A percentile compares a stretch with the other conserved stretches of the same genome.
These are phyloP conservation scores for Tylopilus sp. DNA, from an alignment of 768 basidiomycete species.

Conservation along the genomic window DNA sequence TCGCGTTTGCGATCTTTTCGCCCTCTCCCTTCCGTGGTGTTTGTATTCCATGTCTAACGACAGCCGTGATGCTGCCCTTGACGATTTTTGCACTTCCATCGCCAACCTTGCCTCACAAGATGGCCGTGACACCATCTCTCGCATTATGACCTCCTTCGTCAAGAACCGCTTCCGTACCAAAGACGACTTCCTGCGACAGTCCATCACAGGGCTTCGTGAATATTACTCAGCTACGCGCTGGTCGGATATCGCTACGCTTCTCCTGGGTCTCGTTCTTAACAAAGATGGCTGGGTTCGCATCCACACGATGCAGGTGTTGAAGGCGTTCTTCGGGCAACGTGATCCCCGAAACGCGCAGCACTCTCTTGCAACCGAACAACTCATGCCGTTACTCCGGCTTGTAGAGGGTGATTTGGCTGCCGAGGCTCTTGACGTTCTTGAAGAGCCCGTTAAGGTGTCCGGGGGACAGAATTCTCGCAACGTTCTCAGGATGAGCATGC, in stretches of 20 bases:
- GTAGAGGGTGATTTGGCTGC: constrained; percentile 84
- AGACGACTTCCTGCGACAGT: constrained; percentile 92
- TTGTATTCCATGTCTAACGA: constrained; percentile 74
- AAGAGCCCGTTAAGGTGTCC: constrained; percentile 81
- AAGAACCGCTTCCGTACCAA: constrained; percentile 85
- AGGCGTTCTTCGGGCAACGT: constrained; percentile 82
- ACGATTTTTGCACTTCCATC: constrained; percentile 71
- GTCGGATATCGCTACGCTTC: constrained; percentile 77
- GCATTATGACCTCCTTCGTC: constrained; percentile 87
- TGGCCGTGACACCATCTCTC: constrained; percentile 72
- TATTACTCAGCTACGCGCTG: constrained; percentile 74
- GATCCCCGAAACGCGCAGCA: constrained; percentile 74
- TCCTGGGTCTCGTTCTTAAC: constrained; percentile 87
- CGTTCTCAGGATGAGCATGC: constrained; percentile 91
- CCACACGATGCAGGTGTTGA: constrained; percentile 83
- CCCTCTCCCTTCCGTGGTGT: constrained; percentile 84
- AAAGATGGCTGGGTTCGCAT: constrained; percentile 76
- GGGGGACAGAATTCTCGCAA: constrained; percentile 77
- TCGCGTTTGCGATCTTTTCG: constrained; percentile 79
- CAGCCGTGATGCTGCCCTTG: constrained; percentile 52
- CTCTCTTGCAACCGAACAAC: constrained; percentile 75
- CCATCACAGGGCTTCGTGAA: constrained; percentile 80
- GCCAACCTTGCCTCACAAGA: constrained; percentile 68
- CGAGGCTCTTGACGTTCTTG: constrained; percentile 89
- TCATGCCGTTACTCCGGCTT: constrained; percentile 87